A percentile compares a stretch with the other conserved stretches of the same genome.
Conservation (phyloP, 2,329 filamentous ascomycete genomes). For the Didymella lethalis region DNA sequence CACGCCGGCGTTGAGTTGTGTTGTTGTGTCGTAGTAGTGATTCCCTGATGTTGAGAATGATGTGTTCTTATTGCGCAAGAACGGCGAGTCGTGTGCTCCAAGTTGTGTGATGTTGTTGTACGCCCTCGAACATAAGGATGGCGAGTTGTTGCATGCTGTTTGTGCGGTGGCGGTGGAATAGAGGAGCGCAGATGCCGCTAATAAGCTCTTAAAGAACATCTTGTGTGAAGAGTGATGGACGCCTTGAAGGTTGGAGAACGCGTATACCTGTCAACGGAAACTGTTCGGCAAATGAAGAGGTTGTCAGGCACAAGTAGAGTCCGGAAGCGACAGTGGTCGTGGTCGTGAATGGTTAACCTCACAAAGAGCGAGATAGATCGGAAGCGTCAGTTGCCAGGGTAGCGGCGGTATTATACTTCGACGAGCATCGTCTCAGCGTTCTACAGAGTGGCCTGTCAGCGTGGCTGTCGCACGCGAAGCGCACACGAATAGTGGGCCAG, state of each 20-base stretch:
- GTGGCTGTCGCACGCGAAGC: constrained; percentile 20
- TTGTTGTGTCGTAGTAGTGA: constrained; percentile 76
- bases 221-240: constrained; percentile 12
- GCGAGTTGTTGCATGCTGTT: constrained; percentile 81
- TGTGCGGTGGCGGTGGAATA: constrained; percentile 41
- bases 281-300: constrained; percentile 3
- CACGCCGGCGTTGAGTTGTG: constrained; percentile 74
- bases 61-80: constrained; percentile 70
- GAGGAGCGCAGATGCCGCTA: constrained; percentile 41
- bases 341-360: constrained; percentile 6
- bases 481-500: constrained; percentile 19
- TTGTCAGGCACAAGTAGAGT: constrained; percentile 4
- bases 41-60: constrained; percentile 71
- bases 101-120: constrained; percentile 82
- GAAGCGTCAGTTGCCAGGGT: constrained; percentile 12
- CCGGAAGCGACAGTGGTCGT: constrained; percentile 18
- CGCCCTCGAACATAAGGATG: constrained; percentile 71
- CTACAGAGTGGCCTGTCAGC: constrained; percentile 14
- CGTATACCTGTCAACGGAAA: neutral
- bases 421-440: constrained; percentile 1
- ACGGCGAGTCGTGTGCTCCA: constrained; percentile 77
- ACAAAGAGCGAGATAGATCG: constrained; percentile 14
- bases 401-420: constrained; percentile 16
- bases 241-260: neutral
- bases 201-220: constrained; percentile 43